Conservation (phyloP, 495 filamentous ascomycete genomes). For the Penicillium nucicola region DNA sequence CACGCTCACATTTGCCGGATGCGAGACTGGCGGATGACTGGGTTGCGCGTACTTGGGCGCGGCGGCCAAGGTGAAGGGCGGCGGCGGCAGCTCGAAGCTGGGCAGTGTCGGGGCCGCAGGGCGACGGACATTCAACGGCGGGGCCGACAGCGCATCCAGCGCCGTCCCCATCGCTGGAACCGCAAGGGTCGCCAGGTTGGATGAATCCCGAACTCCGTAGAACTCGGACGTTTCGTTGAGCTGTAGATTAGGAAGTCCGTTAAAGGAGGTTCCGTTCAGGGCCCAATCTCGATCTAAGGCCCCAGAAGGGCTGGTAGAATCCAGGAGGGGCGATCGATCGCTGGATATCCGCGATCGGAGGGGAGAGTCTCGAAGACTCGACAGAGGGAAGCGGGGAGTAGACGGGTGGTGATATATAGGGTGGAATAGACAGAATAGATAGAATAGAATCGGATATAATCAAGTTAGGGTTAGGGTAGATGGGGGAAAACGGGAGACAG, state of each 20-base stretch:
- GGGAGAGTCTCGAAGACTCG: conserved; percentile 17
- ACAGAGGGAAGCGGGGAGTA: no score
- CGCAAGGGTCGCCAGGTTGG: conserved; percentile 45
- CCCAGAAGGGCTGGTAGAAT: conserved; percentile 45
- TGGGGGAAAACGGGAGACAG: background rate
- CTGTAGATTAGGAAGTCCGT: conserved; percentile 15
- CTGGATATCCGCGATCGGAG: conserved; percentile 32
- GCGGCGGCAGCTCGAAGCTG: conserved; percentile 60
- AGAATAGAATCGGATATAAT: no score
- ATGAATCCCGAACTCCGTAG: conserved; percentile 27
- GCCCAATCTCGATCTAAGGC: conserved; percentile 44
- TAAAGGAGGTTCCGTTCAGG: conserved; percentile 24
- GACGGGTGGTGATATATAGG: no score
- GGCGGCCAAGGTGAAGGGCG: conserved; percentile 31
- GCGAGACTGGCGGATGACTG: conserved; percentile 28
- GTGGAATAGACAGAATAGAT: no score
- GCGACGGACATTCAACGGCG: conserved; percentile 56
- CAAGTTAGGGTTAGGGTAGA: no score
- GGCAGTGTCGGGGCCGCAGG: conserved; percentile 60
- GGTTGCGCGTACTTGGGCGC: conserved; percentile 42
- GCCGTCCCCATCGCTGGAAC: conserved; percentile 46
- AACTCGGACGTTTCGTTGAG: conserved; percentile 31
- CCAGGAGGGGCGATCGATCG: conserved; percentile 43
- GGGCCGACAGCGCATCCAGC: conserved; percentile 38
- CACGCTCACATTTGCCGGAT: conserved; percentile 51